Conservation (phyloP, 108 stramenopile species). For the Discostella stelligeroides region DNA sequence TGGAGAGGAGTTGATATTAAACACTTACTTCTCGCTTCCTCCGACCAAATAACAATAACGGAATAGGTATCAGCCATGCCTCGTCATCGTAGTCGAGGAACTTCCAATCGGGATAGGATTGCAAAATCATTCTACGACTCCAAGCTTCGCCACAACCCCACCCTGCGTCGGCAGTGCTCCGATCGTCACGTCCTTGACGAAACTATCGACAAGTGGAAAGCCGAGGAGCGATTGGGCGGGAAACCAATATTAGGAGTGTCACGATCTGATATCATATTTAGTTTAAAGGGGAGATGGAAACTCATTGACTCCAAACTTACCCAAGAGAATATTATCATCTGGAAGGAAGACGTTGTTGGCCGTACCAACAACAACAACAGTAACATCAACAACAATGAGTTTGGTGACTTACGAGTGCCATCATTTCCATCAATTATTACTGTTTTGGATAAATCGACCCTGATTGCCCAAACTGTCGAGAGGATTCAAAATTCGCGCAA, state of each 20-base stretch:
- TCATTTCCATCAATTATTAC: too few species aligned
- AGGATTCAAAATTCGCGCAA: constrained; percentile 15
- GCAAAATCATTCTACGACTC: constrained; percentile 19
- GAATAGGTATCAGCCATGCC: too few species aligned
- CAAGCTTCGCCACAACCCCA: constrained; percentile 13
- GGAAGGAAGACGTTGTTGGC: constrained; percentile 15
- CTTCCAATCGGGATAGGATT: not conserved
- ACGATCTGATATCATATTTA: constrained; percentile 16
- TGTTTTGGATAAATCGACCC: too few species aligned
- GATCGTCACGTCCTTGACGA: constrained; percentile 33
- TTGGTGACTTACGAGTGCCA: too few species aligned
- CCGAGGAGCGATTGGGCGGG: constrained; percentile 9
- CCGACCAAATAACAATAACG: too few species aligned
- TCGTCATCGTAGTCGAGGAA: too few species aligned
- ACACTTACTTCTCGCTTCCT: too few species aligned
- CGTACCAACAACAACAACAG: not conserved
- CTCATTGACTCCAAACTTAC: constrained; percentile 29
- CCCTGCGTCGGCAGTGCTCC: constrained; percentile 15
- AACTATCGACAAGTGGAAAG: constrained; percentile 25
- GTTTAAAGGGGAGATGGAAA: constrained; percentile 19
- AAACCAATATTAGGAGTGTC: not conserved
- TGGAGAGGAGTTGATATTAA: too few species aligned
- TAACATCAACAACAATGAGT: too few species aligned
- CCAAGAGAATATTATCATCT: constrained; percentile 33
- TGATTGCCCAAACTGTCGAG: constrained; percentile 19